Base-by-base conservation (phyloP, 192 early-diverging fungal species). In the Rhizophagus sp. region DNA sequence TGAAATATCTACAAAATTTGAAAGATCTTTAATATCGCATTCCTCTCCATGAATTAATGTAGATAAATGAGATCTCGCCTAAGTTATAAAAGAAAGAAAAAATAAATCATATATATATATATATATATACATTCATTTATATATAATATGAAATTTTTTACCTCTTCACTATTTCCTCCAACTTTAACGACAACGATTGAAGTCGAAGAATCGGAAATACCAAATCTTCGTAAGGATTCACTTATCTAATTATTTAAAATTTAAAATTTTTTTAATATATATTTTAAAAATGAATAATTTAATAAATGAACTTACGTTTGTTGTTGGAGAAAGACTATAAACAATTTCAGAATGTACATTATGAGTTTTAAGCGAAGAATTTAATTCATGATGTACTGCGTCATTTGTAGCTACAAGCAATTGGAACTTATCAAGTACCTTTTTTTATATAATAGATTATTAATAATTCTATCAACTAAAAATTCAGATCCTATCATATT, bases 331-430 rank as follows among this genome's bases (percentile, higher is more conserved):
- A 69, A 91, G 85, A 62, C 85, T 84, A 67, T 89, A 91, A 17
- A 90, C 86, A 68, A 90, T 87, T 81, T 91, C 90, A 11, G 89
- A 89, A 79, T 85, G 82, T 13, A 91, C 66, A 62, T 85, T 87
- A 68, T 88, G 85, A 4, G 90, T 90, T 70, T 84, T 89, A 13
- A 91, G 70, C n/a, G 87, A 86, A 39, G 84, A 78, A n/a, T 75
- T 30, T 47, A 81, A 79, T 49, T 87, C 82, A 33, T 88, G 82
- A 47, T 89, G 80, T 11, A 88, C 81, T 7, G 90, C 88, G 57
- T 82, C 86, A 41, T 88, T 88, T 1, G 81, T 81, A 1, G 90
- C 90, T 3, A 85, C n/a, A 6, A 90, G 78, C 8, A 88, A 64
- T 72, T 90, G 90, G 34, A 90, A 84, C 12, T 78, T 65, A 64